Evolutionary conservation across 768 basidiomycete genomes (phyloP).

Genomic region (Cantharellus anzutake): DNA sequence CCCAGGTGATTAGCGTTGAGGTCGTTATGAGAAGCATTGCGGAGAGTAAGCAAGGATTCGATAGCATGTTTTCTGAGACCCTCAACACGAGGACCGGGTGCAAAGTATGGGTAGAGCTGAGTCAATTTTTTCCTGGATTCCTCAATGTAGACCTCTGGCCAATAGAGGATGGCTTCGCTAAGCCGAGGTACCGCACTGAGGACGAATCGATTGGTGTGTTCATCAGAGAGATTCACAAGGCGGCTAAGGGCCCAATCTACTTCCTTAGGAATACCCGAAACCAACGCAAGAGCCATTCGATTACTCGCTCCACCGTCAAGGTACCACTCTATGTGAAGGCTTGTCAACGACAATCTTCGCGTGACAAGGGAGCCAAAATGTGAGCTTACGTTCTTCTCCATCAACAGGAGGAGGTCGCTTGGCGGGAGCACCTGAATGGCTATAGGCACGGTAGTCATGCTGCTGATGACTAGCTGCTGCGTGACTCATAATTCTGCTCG

Average conservation of each 20-base stretch:
- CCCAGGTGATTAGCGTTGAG: slow-evolving; percentile 44
- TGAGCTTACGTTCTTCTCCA: neutral
- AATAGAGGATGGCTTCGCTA: slow-evolving; percentile 67
- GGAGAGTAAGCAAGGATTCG: slow-evolving; percentile 67
- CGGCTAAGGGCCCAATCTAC: slow-evolving; percentile 81
- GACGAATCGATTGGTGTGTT: slow-evolving; percentile 44
- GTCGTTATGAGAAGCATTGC: slow-evolving; percentile 60
- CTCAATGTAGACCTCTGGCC: slow-evolving; percentile 67
- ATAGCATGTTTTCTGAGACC: slow-evolving; percentile 55
- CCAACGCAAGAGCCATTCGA: slow-evolving; percentile 77
- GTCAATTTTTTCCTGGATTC: slow-evolving; percentile 36
- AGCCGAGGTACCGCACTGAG: slow-evolving; percentile 58
- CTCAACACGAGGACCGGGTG: slow-evolving; percentile 29
- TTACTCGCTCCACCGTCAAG: slow-evolving; percentile 65
- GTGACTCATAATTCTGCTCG: too few relatives aligned
- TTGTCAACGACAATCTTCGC: neutral
- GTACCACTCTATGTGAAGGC: slow-evolving; percentile 24
- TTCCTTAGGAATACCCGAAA: slow-evolving; percentile 66
- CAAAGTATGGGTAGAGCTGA: slow-evolving; percentile 22
- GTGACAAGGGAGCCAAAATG: neutral
- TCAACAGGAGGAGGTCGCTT: neutral
- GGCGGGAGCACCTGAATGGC: neutral
- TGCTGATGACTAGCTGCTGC: neutral
- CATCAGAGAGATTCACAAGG: slow-evolving; percentile 58
- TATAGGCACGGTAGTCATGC: neutral